These are phyloP conservation scores for Emergomyces africanus DNA, from an alignment of 2,329 filamentous ascomycete species.

Conservation along the genomic window DNA sequence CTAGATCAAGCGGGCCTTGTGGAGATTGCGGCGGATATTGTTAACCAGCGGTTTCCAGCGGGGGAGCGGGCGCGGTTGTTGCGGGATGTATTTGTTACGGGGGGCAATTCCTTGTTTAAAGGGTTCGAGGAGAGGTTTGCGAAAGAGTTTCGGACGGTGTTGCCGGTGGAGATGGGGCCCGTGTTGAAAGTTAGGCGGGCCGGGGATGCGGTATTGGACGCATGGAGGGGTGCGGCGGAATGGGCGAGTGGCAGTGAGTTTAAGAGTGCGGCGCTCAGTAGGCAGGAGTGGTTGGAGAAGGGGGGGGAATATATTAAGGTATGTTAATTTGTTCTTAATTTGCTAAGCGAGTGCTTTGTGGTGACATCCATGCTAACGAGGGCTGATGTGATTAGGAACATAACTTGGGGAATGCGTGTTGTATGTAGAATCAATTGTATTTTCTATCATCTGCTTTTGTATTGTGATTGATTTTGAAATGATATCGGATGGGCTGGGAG, in stretches of 20 bases:
- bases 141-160: slow-evolving; percentile 56
- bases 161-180: slow-evolving; percentile 49
- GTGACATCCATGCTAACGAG: background rate
- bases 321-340: background rate
- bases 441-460: background rate
- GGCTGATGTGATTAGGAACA: slow-evolving; percentile 3
- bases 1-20: slow-evolving; percentile 87
- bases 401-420: slow-evolving; percentile 4
- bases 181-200: slow-evolving; percentile 61
- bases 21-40: slow-evolving; percentile 81
- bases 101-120: slow-evolving; percentile 77
- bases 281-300: slow-evolving; percentile 81
- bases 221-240: slow-evolving; percentile 82
- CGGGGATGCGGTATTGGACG: slow-evolving; percentile 65
- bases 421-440: background rate
- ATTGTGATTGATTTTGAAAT: background rate
- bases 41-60: slow-evolving; percentile 61
- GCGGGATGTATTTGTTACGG: slow-evolving; percentile 81
- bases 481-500: background rate
- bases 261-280: slow-evolving; percentile 51
- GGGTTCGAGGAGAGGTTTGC: slow-evolving; percentile 75
- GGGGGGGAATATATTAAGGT: slow-evolving; percentile 86
- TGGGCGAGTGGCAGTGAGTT: slow-evolving; percentile 56
- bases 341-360: background rate
- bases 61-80: slow-evolving; percentile 56